Evolutionary conservation across 768 basidiomycete genomes (phyloP).

Genomic region (Pisolithus marmoratus): DNA sequence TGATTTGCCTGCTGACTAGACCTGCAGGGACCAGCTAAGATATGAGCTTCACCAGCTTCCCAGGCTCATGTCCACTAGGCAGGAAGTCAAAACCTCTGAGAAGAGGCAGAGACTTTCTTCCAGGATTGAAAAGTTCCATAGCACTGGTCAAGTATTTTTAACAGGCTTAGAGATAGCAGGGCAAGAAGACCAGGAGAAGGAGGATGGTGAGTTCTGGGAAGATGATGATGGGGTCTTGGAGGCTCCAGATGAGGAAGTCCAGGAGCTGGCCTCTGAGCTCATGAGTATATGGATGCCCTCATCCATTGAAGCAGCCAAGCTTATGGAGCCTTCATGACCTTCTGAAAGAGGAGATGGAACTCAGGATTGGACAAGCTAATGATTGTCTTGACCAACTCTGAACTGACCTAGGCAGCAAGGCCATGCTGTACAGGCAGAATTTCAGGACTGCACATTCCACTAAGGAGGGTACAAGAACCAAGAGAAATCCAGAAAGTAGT

Average conservation of each 20-base stretch:
- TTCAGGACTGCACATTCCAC: background rate
- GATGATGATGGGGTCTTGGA: background rate
- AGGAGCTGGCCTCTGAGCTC: background rate
- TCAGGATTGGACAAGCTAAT: conserved; percentile 3
- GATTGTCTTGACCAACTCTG: background rate
- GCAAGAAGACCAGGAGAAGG: background rate
- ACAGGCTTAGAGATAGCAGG: background rate
- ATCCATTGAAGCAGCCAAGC: background rate
- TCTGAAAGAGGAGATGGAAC: background rate
- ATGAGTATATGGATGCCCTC: conserved; percentile 6
- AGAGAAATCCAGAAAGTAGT: background rate
- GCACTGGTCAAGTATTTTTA: background rate
- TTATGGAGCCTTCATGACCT: background rate
- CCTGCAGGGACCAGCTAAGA: background rate
- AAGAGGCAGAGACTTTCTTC: background rate
- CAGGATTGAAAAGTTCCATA: background rate
- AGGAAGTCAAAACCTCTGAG: background rate
- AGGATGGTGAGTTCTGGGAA: background rate
- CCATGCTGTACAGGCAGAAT: conserved; percentile 1
- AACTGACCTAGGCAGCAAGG: background rate
- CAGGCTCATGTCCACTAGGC: background rate
- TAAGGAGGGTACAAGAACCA: background rate
- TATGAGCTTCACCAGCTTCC: background rate
- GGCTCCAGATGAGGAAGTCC: background rate
- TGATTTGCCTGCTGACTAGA: background rate